phyloP scores from a whole-genome alignment of 441 rosid species.

The Pelargonium cotyledonis region DNA sequence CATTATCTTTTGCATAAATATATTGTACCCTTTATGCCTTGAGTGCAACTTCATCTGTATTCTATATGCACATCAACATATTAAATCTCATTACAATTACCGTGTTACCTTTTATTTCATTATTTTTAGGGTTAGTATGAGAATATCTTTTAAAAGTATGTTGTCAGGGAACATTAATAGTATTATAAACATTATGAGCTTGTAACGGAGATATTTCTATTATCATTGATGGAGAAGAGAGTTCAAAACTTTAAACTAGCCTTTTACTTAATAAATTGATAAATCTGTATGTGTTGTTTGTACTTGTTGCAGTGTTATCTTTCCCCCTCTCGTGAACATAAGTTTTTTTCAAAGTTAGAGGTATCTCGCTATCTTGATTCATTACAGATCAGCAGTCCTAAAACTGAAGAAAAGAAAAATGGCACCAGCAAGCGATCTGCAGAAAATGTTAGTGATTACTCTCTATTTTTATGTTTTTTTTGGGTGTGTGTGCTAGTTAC shows the following conservation, averaged over 20 bases:
- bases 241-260: background rate
- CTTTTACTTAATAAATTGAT: background rate
- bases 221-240: background rate
- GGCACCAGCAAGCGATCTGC: slow-evolving; percentile 19
- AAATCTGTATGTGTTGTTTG: background rate
- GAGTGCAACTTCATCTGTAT: background rate
- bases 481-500: slow-evolving; percentile 12
- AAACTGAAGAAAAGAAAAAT: slow-evolving; percentile 28
- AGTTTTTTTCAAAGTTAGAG: slow-evolving; percentile 38
- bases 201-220: background rate
- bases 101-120: background rate
- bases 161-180: background rate
- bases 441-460: slow-evolving; percentile 27
- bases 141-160: background rate
- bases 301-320: slow-evolving; percentile 43
- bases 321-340: slow-evolving; percentile 36
- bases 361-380: slow-evolving; percentile 33
- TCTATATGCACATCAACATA: background rate
- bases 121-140: background rate
- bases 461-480: slow-evolving; percentile 12
- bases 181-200: background rate
- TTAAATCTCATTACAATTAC: background rate
- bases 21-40: background rate
- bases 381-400: slow-evolving; percentile 4
- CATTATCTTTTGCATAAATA: background rate